A percentile compares a stretch with the other conserved stretches of the same genome.
phyloP scores from a whole-genome alignment of 352 stramenopile genomes.

The Phytopythium chamaehyphon region DNA sequence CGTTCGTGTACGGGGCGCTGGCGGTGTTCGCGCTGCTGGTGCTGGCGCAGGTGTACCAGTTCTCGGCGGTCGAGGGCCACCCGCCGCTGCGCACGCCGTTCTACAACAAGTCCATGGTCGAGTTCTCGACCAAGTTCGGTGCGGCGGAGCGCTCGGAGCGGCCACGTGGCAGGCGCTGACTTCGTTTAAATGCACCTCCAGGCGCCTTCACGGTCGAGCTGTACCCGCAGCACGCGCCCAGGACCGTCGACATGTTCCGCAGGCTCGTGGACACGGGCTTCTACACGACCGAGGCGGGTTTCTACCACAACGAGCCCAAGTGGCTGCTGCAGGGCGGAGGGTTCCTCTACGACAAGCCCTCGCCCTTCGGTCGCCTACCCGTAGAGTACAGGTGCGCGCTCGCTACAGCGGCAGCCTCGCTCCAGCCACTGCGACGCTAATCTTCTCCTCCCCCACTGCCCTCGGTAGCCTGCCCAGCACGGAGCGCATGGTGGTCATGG shows the following conservation, averaged over 20 bases:
- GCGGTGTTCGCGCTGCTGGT: slow-evolving; percentile 55
- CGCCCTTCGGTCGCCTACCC: slow-evolving; percentile 58
- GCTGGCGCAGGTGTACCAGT: slow-evolving; percentile 61
- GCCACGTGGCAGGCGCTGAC: not conserved
- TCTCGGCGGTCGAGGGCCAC: slow-evolving; percentile 35
- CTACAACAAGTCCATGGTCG: slow-evolving; percentile 78
- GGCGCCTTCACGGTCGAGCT: slow-evolving; percentile 74
- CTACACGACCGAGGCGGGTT: slow-evolving; percentile 68
- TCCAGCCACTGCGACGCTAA: no score
- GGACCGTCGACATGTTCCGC: slow-evolving; percentile 68
- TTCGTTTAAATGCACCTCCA: slow-evolving; percentile 4
- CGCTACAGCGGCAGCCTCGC: no score
- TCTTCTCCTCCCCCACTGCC: not conserved
- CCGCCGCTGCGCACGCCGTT: slow-evolving; percentile 56
- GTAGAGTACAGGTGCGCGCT: slow-evolving; percentile 77
- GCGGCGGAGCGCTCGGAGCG: slow-evolving; percentile 1
- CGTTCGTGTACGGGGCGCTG: slow-evolving; percentile 35
- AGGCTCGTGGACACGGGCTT: slow-evolving; percentile 61
- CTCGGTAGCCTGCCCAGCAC: slow-evolving; percentile 71
- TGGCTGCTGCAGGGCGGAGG: slow-evolving; percentile 77
- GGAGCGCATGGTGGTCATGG: slow-evolving; percentile 81
- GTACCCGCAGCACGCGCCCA: slow-evolving; percentile 71
- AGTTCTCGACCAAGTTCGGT: slow-evolving; percentile 78
- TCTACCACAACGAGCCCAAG: slow-evolving; percentile 84
- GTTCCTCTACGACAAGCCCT: slow-evolving; percentile 68